Percentiles rank a stretch among this genome's conserved stretches.
Evolutionary conservation across 139 green algal species (phyloP).

Genomic region (Astrephomene gubernaculifera): DNA sequence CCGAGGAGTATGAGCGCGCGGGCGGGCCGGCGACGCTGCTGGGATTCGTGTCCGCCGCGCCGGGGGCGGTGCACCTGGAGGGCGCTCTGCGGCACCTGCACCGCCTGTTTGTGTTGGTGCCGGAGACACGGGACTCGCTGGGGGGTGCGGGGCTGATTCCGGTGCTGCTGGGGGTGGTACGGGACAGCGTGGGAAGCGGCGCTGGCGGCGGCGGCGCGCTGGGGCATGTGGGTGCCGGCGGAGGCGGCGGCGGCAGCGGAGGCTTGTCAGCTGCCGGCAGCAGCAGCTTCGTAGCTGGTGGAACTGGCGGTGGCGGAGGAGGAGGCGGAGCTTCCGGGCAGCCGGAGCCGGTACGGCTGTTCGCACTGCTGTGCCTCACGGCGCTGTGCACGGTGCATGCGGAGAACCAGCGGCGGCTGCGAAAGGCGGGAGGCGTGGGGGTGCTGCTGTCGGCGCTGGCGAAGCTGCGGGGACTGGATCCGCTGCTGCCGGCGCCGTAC

Average conservation of each 20-base stretch:
- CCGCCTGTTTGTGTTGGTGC: conserved; percentile 35
- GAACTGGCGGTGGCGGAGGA: too few relatives aligned
- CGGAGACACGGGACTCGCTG: conserved; percentile 42
- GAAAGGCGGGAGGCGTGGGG: conserved; percentile 45
- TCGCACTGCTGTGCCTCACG: conserved; percentile 49
- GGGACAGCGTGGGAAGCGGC: conserved; percentile 19
- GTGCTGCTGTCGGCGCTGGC: conserved; percentile 54
- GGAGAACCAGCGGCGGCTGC: conserved; percentile 55
- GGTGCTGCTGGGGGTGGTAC: conserved; percentile 54
- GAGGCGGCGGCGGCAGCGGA: not conserved
- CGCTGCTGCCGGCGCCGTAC: conserved; percentile 50
- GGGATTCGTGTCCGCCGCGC: conserved; percentile 22
- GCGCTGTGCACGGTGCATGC: conserved; percentile 48
- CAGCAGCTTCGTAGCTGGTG: not conserved
- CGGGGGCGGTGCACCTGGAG: conserved; percentile 36
- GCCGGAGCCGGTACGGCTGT: conserved; percentile 43
- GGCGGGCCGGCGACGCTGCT: conserved; percentile 44
- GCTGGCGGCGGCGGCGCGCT: not conserved
- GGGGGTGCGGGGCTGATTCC: conserved; percentile 36
- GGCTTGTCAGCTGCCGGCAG: not conserved
- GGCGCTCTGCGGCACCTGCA: conserved; percentile 57
- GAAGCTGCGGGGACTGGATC: conserved; percentile 34
- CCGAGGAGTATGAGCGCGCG: conserved; percentile 47
- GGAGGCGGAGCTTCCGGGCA: too few relatives aligned
- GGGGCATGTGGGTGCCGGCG: not conserved